phyloP scores from a whole-genome alignment of 1,284 basidiomycete genomes.

The Apiotrichum akiyoshidainum region DNA sequence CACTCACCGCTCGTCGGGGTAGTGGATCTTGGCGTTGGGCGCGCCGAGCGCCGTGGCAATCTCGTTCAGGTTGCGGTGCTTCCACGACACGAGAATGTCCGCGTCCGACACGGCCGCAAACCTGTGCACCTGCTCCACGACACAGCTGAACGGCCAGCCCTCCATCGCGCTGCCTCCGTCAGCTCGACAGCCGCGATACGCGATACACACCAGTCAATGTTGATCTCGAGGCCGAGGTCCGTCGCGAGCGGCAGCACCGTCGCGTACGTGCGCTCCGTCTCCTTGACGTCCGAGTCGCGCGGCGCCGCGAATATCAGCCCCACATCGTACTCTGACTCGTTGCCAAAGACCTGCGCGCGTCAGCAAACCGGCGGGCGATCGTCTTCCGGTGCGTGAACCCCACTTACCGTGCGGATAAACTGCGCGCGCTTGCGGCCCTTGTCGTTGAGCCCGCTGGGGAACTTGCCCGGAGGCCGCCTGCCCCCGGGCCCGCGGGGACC shows the following conservation, averaged over 20 bases:
- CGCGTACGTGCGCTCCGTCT: conserved; percentile 29
- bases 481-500: conserved; percentile 1
- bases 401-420: conserved; percentile 23
- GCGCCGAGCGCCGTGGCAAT: conserved; percentile 31
- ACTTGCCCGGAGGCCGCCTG: conserved; percentile 9
- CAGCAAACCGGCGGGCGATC: no score
- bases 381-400: no score
- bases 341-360: conserved; percentile 22
- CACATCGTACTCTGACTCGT: conserved; percentile 28
- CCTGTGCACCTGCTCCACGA: conserved; percentile 16
- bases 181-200: no score
- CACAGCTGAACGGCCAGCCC: conserved; percentile 6
- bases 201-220: conserved; percentile 25
- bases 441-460: conserved; percentile 25
- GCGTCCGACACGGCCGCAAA: conserved; percentile 16
- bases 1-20: conserved; percentile 29
- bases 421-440: conserved; percentile 26
- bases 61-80: conserved; percentile 27
- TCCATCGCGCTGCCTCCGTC: no score
- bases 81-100: conserved; percentile 24
- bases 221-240: conserved; percentile 25
- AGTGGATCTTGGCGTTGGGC: conserved; percentile 19
- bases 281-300: conserved; percentile 8
- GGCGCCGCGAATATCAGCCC: conserved; percentile 33
- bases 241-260: conserved; percentile 29